Evolutionary conservation across 2,329 filamentous ascomycete genomes (phyloP).

Genomic region (Mariannaea sp.): DNA sequence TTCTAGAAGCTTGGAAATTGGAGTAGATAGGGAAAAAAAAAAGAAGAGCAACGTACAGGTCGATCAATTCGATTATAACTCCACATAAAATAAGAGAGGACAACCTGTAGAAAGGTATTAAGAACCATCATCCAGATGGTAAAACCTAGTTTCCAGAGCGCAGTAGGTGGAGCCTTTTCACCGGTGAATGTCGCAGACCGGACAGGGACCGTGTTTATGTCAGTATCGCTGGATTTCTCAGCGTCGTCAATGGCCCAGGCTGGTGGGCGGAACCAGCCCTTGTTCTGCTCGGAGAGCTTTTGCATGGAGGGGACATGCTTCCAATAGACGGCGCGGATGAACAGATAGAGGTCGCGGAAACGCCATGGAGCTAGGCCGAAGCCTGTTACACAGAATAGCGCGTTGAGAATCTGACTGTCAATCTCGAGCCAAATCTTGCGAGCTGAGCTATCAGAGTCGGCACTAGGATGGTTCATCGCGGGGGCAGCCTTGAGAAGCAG

Average conservation of each 20-base stretch:
- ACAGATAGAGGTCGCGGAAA: constrained; percentile 74
- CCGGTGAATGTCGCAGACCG: constrained; percentile 15
- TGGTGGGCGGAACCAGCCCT: constrained; percentile 36
- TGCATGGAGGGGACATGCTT: constrained; percentile 28
- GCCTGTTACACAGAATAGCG: constrained; percentile 81
- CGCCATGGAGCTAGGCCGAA: constrained; percentile 85
- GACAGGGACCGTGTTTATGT: too few species aligned
- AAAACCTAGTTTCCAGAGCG: constrained; percentile 14
- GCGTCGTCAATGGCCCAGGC: constrained; percentile 27
- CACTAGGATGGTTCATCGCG: constrained; percentile 36
- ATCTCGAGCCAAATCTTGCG: constrained; percentile 81
- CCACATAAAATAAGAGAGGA: constrained; percentile 17
- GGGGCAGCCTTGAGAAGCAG: constrained; percentile 34
- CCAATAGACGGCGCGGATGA: constrained; percentile 26
- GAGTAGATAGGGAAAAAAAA: too few species aligned
- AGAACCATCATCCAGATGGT: constrained; percentile 20
- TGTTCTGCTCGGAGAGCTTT: constrained; percentile 30
- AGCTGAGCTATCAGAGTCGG: constrained; percentile 72
- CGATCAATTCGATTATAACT: constrained; percentile 13
- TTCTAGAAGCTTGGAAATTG: too few species aligned
- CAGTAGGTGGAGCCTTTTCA: constrained; percentile 8
- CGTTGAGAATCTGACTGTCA: constrained; percentile 79
- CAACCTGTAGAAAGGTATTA: constrained; percentile 10
- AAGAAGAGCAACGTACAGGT: constrained; percentile 6
- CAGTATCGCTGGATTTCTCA: neutral